Evolutionary conservation across 2,329 filamentous ascomycete species (phyloP), one percentile per base, ranked within the genome.

Genomic region (Acrocalymma vagum): DNA sequence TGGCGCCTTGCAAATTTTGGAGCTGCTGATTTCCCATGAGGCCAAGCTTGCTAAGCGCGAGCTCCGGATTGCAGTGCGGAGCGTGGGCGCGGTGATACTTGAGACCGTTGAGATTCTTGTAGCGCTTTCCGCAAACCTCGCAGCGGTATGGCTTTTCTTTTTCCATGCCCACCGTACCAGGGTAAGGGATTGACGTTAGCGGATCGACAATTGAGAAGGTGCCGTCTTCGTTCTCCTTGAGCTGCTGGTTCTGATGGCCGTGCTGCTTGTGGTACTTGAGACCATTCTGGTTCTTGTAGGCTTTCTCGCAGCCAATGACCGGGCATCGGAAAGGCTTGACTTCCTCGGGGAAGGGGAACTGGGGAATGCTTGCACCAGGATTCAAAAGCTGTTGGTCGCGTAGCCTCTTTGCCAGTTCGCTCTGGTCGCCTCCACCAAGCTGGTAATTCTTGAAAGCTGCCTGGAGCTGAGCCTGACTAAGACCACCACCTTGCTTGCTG

Each of bases 71-170:
- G 76, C 92, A 96, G 37, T 88, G 87, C 16, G 90, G 87, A 9
- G 90, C 94, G 69, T 96, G 73, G 55, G 78, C 70, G 42, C 76
- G 66, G 62, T 87, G 84, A 67, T 99, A 99, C 84, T 99, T 99
- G 49, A 99, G 82, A 6, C 94, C 94, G 72, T 99, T 99, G 47
- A 99, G 73, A 66, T 99, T 99, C 84, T 99, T 99, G 76, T 99
- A 99, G 36, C 94, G 88, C 78, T 99, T 99, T 61, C 93, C 92
- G 67, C 94, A 99, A 9, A 91, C 87, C 53, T 97, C 92, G 71
- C 94, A 99, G 65, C 92, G 92, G 70, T 97, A 97, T 3, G 94
- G 94, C 77, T 99, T 99, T 76, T 97, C 93, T 71, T 97, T 99
- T 74, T 99, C 94, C 94, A 99, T 99, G n/a, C 94, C 94, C 23